phyloP scores from a whole-genome alignment of 2,329 filamentous ascomycete species.

The Arthrobotrys musiformis region DNA sequence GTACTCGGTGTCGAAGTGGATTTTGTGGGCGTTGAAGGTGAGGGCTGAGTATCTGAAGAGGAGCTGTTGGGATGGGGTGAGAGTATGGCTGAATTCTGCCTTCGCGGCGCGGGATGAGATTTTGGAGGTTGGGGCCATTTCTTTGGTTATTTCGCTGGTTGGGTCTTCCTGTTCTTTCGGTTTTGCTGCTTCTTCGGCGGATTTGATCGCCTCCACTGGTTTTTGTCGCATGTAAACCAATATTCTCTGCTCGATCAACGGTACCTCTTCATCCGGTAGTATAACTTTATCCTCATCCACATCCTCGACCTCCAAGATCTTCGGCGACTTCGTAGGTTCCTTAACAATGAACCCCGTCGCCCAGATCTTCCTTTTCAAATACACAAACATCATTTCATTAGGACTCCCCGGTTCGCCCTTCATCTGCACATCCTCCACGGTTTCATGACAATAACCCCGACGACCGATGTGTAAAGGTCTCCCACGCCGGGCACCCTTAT shows the following conservation, averaged over 20 bases:
- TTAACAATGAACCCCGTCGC: slow-evolving; percentile 58
- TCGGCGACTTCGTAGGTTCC: slow-evolving; percentile 56
- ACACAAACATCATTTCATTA: slow-evolving; percentile 55
- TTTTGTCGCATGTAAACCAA: slow-evolving; percentile 71
- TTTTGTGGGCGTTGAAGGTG: slow-evolving; percentile 89
- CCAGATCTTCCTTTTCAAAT: slow-evolving; percentile 45
- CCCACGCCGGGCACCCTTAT: slow-evolving; percentile 65
- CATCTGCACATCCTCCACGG: slow-evolving; percentile 67
- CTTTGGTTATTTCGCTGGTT: slow-evolving; percentile 6
- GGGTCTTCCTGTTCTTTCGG: too few relatives aligned
- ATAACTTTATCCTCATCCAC: slow-evolving; percentile 63
- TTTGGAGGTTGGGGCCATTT: slow-evolving; percentile 20
- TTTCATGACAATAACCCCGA: slow-evolving; percentile 64
- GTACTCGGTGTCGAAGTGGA: slow-evolving; percentile 83
- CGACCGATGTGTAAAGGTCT: slow-evolving; percentile 50
- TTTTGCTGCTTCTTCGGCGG: too few relatives aligned
- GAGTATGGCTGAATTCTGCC: slow-evolving; percentile 69
- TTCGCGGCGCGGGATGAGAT: slow-evolving; percentile 48
- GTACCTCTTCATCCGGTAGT: slow-evolving; percentile 60
- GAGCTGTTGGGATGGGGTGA: slow-evolving; percentile 75
- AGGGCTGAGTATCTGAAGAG: slow-evolving; percentile 92
- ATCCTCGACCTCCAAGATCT: slow-evolving; percentile 56
- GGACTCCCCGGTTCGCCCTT: slow-evolving; percentile 53
- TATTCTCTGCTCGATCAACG: slow-evolving; percentile 70
- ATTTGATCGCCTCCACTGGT: slow-evolving; percentile 23